Conservation (phyloP, 2,329 filamentous ascomycete genomes). For the Penicillium sp. region DNA sequence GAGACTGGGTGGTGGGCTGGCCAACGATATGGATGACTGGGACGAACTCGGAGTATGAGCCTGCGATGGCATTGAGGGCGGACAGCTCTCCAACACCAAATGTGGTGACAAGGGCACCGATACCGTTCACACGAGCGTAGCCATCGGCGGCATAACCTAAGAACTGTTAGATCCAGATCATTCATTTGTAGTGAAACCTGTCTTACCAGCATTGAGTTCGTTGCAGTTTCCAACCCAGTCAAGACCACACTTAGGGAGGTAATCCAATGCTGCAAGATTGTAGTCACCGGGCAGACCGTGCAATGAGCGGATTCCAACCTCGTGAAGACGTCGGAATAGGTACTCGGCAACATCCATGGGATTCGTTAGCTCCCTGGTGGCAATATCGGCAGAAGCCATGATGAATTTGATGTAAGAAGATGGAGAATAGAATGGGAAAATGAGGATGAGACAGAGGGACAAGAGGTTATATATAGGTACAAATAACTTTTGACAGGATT, state of each 20-base stretch:
- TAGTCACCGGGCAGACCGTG: slow-evolving; percentile 62
- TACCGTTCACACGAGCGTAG: slow-evolving; percentile 70
- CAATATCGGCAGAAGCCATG: slow-evolving; percentile 43
- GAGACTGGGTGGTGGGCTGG: slow-evolving; percentile 49
- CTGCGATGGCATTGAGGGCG: slow-evolving; percentile 70
- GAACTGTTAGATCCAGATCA: neutral
- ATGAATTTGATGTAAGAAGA: neutral
- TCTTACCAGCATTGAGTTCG: slow-evolving; percentile 57
- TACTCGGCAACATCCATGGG: slow-evolving; percentile 50
- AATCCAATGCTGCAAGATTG: slow-evolving; percentile 63
- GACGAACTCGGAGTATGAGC: slow-evolving; percentile 71
- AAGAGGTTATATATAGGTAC: neutral
- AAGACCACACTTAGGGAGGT: slow-evolving; percentile 53
- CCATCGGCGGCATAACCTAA: slow-evolving; percentile 74
- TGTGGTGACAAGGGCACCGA: slow-evolving; percentile 68
- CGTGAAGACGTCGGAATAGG: slow-evolving; percentile 49
- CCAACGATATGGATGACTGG: slow-evolving; percentile 65
- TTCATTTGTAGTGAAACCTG: neutral
- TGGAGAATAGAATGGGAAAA: neutral
- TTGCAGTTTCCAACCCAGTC: slow-evolving; percentile 62
- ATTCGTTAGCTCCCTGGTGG: slow-evolving; percentile 43
- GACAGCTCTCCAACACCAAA: slow-evolving; percentile 69
- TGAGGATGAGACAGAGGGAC: neutral
- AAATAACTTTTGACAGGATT: neutral
- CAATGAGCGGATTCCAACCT: slow-evolving; percentile 50